Base-by-base conservation (phyloP, 164 flowering plant species). In the Tetrastigma voinierianum region DNA sequence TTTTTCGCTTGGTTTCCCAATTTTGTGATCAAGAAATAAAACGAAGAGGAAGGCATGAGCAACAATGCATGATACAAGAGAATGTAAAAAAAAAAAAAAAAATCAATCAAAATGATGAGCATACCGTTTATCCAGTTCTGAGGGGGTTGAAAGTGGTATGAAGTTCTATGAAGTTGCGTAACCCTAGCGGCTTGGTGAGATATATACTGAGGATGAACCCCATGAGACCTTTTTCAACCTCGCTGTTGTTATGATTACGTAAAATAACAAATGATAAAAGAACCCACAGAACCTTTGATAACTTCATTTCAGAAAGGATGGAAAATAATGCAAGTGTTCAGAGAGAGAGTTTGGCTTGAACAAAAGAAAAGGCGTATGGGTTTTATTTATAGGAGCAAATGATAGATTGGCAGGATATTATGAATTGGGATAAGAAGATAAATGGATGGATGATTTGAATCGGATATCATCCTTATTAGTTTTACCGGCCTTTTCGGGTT, bases 71-170 rank as follows among this genome's bases (percentile, higher is more conserved):
- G 40, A 32, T 32, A 32, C 6, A 2, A 32, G 40, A 32, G 6
- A 7, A 32, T 32, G n/a, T n/a, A n/a, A n/a, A n/a, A n/a, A n/a
- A n/a, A n/a, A 10, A 24, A n/a, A 23, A 17, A 23, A 13, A 54
- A 9, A n/a, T 17, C 18, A 69, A 1, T 14, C 44, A 9, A 40
- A 1, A 14, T 16, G 40, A 4, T 32, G 40, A 32, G 40, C 65
- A 11, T 73, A 84, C 90, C 90, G 65, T 86, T 86, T 47, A 84
- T 86, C 90, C 90, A 86, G 48, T 86, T 53, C 53, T 46, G 66
- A 0, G 69, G 75, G 59, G 87, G 90, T 61, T 82, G 90, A 66
- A 86, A 86, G 49, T 86, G 90, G 23, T 52, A 86, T 14, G 66
- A 86, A 46, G 87, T 78, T 70, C 84, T 67, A 69, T 82, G 81